Evolutionary conservation across 2,329 filamentous ascomycete genomes (phyloP), one percentile per base, ranked within the genome.

Genomic region (Pseudogymnoascus sp.): DNA sequence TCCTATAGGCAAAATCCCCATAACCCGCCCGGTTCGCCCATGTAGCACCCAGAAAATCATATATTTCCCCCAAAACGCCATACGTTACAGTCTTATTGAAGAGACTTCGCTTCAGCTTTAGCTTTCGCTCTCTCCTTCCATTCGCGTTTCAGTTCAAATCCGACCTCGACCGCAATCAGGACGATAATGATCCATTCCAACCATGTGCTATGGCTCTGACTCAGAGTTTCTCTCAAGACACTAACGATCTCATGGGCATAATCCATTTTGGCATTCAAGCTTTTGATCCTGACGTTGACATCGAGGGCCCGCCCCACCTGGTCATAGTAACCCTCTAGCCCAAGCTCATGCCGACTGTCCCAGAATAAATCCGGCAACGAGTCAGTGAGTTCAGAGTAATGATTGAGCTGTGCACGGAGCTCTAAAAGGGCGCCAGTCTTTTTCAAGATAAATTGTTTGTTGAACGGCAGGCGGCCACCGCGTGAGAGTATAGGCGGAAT

Each of bases 111-210:
- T 55, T 55, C 49, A 21, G 49, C 29, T n/a, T 55, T 14, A 29
- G 49, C 49, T 29, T 55, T 52, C 45, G n/a, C 33, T 38, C 65
- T 69, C 37, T 72, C 71, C 43, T 72, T 73, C 69, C 70, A 72
- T 45, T 69, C 63, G 11, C 89, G 80, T 65, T 90, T 79, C 65
- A 97, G 79, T 75, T 96, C 93, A 73, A 97, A 94, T 10, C 87
- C 80, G 12, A 97, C 92, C 76, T 99, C 94, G 35, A 97, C 89
- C 1, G 90, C 86, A 72, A 99, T 99, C 62, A 99, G 82, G 2
- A 90, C 80, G 69, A 99, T 97, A 73, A 99, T 97, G 69, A 95
- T 95, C 89, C 91, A 93, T 77, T 97, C 94, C 10, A 99, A 80
- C 62, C 91, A 82, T 31, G 92, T 85, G 14, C 91, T 89, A 72